Base-by-base conservation (phyloP, 2,329 filamentous ascomycete species). In the Ciborinia camelliae region DNA sequence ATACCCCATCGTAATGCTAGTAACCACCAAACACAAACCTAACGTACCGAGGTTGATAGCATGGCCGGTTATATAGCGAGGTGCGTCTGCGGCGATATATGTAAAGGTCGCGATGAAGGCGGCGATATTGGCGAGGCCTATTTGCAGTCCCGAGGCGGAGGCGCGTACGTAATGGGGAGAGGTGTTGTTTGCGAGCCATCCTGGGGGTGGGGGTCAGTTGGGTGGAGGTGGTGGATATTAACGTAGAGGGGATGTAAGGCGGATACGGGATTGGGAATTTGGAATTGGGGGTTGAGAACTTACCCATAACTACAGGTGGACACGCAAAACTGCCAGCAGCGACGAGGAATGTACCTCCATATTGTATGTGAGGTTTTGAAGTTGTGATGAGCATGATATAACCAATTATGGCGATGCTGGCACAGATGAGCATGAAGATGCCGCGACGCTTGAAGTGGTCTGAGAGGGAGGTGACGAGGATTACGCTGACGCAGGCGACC, bases 241-340 rank as follows among this genome's bases (percentile, higher is more conserved):
- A 5, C 10, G 5, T 1, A 9, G 14, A 45, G 37, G 15, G 20
- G 9, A 10, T 18, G 18, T 4, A 9, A 1, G 3, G n/a, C n/a
- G n/a, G n/a, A n/a, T n/a, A n/a, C n/a, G n/a, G n/a, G n/a, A n/a
- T 1, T 4, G 30, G 43, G 41, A 5, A 20, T 23, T 2, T 18
- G 15, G 3, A 30, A 28, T 39, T 1, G 15, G n/a, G n/a, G 18
- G 30, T 18, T 12, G 39, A 10, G 20, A 0, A 18, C 41, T 5
- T 57, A 57, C 61, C 61, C 61, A 63, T 63, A 8, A 57, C 61
- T n/a, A 63, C 18, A 47, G 61, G 61, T 6, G 61, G 61, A 48
- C 86, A 89, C 0, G 92, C 91, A 73, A 96, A 97, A 71, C 96
- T 96, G 0, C 92, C 92, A 66, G 93, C 81, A 0, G 93, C 92